Evolutionary conservation across 2,329 filamentous ascomycete species (phyloP).

Genomic region (Coniochaeta sp.): DNA sequence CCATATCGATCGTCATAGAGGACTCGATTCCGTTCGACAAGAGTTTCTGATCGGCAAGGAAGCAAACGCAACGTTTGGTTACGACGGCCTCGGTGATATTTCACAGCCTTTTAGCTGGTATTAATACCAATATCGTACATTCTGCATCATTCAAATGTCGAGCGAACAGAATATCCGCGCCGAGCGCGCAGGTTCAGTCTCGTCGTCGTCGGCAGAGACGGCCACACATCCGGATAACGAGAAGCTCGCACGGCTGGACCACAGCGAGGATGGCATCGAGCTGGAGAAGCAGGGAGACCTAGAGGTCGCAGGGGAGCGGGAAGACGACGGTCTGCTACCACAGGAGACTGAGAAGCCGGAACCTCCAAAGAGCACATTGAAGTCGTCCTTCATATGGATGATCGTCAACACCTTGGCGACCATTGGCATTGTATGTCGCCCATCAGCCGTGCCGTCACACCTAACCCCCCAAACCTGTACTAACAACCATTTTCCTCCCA

Average conservation of each 20-base stretch:
- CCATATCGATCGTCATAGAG: background rate
- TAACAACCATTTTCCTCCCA: slow-evolving; percentile 10
- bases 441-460: background rate
- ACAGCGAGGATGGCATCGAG: slow-evolving; percentile 22
- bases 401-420: slow-evolving; percentile 55
- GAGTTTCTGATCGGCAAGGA: background rate
- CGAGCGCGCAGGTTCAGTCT: slow-evolving; percentile 21
- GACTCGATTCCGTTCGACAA: background rate
- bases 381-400: slow-evolving; percentile 46
- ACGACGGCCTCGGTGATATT: background rate
- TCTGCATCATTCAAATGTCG: slow-evolving; percentile 12
- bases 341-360: slow-evolving; percentile 23
- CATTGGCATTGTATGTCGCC: slow-evolving; percentile 48
- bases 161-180: slow-evolving; percentile 13
- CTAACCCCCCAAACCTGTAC: slow-evolving; percentile 3
- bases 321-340: slow-evolving; percentile 34
- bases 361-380: slow-evolving; percentile 26
- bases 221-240: slow-evolving; percentile 26
- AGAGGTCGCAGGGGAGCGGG: slow-evolving; percentile 29
- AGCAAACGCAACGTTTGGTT: background rate
- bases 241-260: slow-evolving; percentile 21
- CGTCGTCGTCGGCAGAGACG: slow-evolving; percentile 26
- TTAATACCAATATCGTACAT: background rate
- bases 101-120: background rate
- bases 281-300: slow-evolving; percentile 26